Base-by-base conservation (phyloP, 2,329 filamentous ascomycete species). In the Microcera coccophila region DNA sequence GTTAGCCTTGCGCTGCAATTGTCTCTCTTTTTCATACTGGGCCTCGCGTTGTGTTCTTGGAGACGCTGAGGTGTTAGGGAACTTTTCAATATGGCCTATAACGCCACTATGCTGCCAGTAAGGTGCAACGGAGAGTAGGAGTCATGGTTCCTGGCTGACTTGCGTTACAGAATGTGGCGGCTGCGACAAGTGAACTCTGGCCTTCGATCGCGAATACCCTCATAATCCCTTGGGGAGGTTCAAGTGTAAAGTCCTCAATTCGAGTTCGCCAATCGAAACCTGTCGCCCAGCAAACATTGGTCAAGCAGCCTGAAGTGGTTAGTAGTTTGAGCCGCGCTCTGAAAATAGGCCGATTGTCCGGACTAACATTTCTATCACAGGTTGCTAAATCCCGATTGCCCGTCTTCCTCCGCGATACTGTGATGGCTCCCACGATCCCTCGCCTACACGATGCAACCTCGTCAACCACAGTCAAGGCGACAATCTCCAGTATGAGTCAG, bases 151-250 rank as follows among this genome's bases (percentile, higher is more conserved):
- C 21, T 49, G 15, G 49, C 57, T 61, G 42, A 61, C 50, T 28
- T 45, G 9, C 29, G 31, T 12, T 38, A 20, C 24, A 69, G 68
- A 67, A 62, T 51, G 63, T 74, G 55, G 68, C 67, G 48, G 67
- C 67, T 37, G 67, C 64, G 46, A 66, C 67, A 7, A 59, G 69
- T 38, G 71, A 72, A 28, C 52, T 74, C 40, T 70, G 70, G 68
- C 71, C 72, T 41, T 73, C 71, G 34, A 62, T 74, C 47, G 61
- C 64, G 39, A 71, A 63, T 45, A 66, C 66, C 11, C 47, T 72
- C 14, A 56, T 62, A 42, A 47, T 63, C 16, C 64, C 71, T 8
- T 70, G 61, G 61, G 54, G 47, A 38, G 46, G 45, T 36, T 53
- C 49, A 14, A 36, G 44, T 12, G 44, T 39, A 11, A 24, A 45